These are phyloP conservation scores for Trifolium dubium DNA, from an alignment of 306 rosid genomes.

Conservation along the genomic window DNA sequence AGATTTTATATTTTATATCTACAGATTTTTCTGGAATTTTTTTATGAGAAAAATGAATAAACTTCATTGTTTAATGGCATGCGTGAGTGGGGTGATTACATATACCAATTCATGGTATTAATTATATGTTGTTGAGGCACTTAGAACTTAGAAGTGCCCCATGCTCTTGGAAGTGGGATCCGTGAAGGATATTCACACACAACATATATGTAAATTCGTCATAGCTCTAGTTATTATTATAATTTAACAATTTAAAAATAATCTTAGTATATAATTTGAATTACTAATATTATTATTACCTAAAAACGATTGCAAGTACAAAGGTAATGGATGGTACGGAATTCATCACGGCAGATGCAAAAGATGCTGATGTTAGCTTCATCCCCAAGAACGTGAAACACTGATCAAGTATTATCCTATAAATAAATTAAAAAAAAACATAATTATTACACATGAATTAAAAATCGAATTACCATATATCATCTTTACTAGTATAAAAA, in stretches of 20 bases:
- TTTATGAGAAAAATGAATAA: background rate
- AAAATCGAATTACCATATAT: background rate
- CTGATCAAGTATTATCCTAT: slow-evolving; percentile 49
- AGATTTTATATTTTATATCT: too few species aligned
- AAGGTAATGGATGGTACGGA: slow-evolving; percentile 50
- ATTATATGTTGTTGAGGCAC: slow-evolving; percentile 2
- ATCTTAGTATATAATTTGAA: background rate
- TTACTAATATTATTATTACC: slow-evolving; percentile 33
- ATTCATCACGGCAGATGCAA: slow-evolving; percentile 51
- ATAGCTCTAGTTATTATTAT: background rate
- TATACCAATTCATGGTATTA: background rate
- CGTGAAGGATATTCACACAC: slow-evolving; percentile 29
- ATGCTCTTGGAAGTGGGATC: slow-evolving; percentile 33
- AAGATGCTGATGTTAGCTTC: slow-evolving; percentile 50
- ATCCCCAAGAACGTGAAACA: slow-evolving; percentile 46
- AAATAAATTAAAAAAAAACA: background rate
- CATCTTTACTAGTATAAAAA: background rate
- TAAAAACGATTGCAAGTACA: slow-evolving; percentile 43
- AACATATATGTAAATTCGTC: background rate
- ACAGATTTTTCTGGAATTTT: too few species aligned
- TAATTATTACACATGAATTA: background rate
- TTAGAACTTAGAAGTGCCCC: background rate
- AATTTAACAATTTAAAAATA: background rate
- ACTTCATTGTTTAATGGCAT: background rate
- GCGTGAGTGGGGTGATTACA: slow-evolving; percentile 40